Evolutionary conservation across 345 rosid genomes (phyloP), one percentile per base, ranked within the genome.

Genomic region (Murraya koenigii): DNA sequence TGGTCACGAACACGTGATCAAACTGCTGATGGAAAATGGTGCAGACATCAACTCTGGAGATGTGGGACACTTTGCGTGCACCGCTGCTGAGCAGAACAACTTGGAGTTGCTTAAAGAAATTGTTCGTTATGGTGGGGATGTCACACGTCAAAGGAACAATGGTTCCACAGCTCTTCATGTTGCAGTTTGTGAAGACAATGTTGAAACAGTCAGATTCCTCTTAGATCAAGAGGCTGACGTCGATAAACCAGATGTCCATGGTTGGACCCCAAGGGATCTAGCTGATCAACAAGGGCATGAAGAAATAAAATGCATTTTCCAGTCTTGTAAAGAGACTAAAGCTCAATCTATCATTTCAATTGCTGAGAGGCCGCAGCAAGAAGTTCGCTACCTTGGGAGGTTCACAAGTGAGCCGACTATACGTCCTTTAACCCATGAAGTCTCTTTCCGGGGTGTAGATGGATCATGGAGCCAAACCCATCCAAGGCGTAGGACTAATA

Each of bases 261-360:
- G 90, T 22, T 93, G 99, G 97, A 90, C 90, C 7, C 86, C 97
- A 0, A 83, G 82, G 78, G 90, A 85, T 75, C 88, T 95, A 68
- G 98, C 97, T 17, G 97, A 93, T 20, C 97, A 93, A 79, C 97
- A 93, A 72, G 96, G 94, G 5, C 98, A 91, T 22, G 96, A 92
- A 67, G 94, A 93, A 55, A 92, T 93, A 71, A 89, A 85, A 82
- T 26, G 28, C 35, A 41, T 93, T 8, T 92, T 93, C 74, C 75
- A 86, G 69, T 78, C 91, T 13, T 25, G 26, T 39, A 55, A 69
- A 38, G 89, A 87, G n/a, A 65, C 79, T 22, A 81, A 79, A 81
- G 68, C 72, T 6, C 87, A 79, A n/a, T 38, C 93, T 8, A 75
- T 80, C 66, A 22, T 74, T 60, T 65, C 88, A n/a, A 66, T 86